Evolutionary conservation across 129 eudicot genomes (phyloP).

Genomic region (Centella asiatica): DNA sequence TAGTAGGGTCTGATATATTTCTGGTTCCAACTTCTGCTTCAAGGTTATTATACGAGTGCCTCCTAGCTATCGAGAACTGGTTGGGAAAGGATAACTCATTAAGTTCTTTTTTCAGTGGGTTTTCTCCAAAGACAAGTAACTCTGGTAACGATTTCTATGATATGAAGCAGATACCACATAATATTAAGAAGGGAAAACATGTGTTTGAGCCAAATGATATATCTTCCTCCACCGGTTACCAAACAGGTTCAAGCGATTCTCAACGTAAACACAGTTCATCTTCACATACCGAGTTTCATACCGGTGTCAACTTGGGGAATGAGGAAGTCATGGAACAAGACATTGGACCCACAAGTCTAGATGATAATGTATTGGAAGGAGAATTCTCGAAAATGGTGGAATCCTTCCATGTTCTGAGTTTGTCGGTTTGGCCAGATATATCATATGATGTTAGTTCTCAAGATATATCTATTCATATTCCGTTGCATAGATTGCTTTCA

Average conservation of each 20-base stretch:
- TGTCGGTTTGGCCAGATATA: conserved; percentile 85
- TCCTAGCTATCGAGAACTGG: conserved; percentile 73
- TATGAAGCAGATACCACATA: conserved; percentile 52
- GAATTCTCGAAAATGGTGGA: conserved; percentile 48
- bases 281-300: conserved; percentile 16
- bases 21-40: conserved; percentile 55
- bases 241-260: conserved; percentile 23
- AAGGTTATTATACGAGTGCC: conserved; percentile 63
- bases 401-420: conserved; percentile 56
- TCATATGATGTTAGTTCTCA: conserved; percentile 79
- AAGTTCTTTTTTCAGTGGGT: conserved; percentile 30
- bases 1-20: conserved; percentile 19
- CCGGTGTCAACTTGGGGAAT: conserved; percentile 22
- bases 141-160: conserved; percentile 55
- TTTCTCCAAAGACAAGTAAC: conserved; percentile 37
- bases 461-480: conserved; percentile 81
- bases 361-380: conserved; percentile 39
- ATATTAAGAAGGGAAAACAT: conserved; percentile 46
- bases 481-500: conserved; percentile 82
- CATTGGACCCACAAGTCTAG: conserved; percentile 27
- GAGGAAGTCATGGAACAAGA: conserved; percentile 30
- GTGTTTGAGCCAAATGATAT: conserved; percentile 24
- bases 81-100: conserved; percentile 47
- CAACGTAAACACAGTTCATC: conserved; percentile 15
- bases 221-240: conserved; percentile 23